phyloP scores from a whole-genome alignment of 2,329 filamentous ascomycete genomes.

The Fusarium hostae region DNA sequence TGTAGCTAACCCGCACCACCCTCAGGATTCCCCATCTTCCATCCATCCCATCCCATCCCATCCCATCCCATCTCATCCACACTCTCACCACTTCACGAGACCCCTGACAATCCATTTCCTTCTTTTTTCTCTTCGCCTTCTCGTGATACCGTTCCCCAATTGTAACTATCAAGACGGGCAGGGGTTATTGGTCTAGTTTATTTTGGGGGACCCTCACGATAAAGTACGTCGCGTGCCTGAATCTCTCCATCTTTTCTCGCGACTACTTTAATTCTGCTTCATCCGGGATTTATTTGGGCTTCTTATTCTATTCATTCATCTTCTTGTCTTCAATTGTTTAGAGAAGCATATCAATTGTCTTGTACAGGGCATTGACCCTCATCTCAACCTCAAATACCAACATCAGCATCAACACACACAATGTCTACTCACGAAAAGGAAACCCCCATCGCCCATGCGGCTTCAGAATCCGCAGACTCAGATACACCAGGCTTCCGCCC shows the following conservation, averaged over 20 bases:
- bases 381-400: neutral
- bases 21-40: slow-evolving; percentile 4
- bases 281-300: neutral
- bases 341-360: neutral
- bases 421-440: slow-evolving; percentile 47
- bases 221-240: slow-evolving; percentile 22
- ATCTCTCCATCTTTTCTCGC: slow-evolving; percentile 24
- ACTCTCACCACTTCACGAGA: slow-evolving; percentile 11
- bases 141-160: slow-evolving; percentile 17
- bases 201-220: slow-evolving; percentile 28
- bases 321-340: neutral
- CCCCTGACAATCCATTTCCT: slow-evolving; percentile 9
- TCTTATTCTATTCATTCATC: neutral
- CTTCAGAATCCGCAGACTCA: slow-evolving; percentile 26
- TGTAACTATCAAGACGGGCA: slow-evolving; percentile 9
- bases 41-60: neutral
- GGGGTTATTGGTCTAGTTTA: slow-evolving; percentile 26
- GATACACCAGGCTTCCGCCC: slow-evolving; percentile 50
- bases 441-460: slow-evolving; percentile 26
- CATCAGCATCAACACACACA: neutral
- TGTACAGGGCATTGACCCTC: slow-evolving; percentile 16
- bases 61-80: neutral
- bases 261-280: slow-evolving; percentile 34
- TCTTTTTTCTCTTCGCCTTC: slow-evolving; percentile 9
- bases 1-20: slow-evolving; percentile 30